Evolutionary conservation across 768 basidiomycete genomes (phyloP).

Genomic region (Lentinula sp.): DNA sequence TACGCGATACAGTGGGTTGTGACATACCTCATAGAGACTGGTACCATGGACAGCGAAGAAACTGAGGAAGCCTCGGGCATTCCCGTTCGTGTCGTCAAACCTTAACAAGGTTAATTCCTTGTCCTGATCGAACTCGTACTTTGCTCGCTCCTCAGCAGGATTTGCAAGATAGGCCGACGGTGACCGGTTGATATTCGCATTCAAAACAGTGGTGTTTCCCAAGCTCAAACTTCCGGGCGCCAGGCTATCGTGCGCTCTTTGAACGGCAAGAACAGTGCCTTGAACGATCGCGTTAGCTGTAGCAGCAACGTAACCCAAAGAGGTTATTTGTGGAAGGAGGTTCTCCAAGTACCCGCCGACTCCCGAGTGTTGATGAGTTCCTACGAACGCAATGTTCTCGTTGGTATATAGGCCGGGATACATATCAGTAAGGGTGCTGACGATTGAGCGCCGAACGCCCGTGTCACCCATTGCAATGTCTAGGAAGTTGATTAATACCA

Average conservation of each 20-base stretch:
- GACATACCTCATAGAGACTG: constrained; percentile 62
- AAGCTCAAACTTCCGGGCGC: constrained; percentile 52
- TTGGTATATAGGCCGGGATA: constrained; percentile 63
- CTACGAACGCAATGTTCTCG: constrained; percentile 69
- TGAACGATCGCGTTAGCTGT: constrained; percentile 67
- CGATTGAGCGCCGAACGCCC: constrained; percentile 65
- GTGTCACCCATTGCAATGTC: constrained; percentile 83
- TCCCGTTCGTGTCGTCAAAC: constrained; percentile 54
- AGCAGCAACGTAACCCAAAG: constrained; percentile 67
- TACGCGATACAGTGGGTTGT: background rate
- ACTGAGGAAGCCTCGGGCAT: constrained; percentile 59
- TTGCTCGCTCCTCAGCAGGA: constrained; percentile 60
- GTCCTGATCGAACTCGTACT: constrained; percentile 67
- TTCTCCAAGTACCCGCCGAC: constrained; percentile 79
- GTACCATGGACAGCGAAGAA: constrained; percentile 81
- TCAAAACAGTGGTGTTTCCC: constrained; percentile 63
- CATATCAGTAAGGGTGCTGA: constrained; percentile 45
- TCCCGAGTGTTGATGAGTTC: constrained; percentile 71
- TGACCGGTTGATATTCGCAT: constrained; percentile 69
- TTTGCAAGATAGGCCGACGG: constrained; percentile 76
- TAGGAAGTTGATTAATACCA: constrained; percentile 12
- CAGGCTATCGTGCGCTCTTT: constrained; percentile 58
- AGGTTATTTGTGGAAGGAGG: constrained; percentile 69
- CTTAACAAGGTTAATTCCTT: constrained; percentile 65
- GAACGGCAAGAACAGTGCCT: constrained; percentile 64